Evolutionary conservation across 177 flowering plant genomes (phyloP), one percentile per base, ranked within the genome.

Genomic region (Vitis hybrid): DNA sequence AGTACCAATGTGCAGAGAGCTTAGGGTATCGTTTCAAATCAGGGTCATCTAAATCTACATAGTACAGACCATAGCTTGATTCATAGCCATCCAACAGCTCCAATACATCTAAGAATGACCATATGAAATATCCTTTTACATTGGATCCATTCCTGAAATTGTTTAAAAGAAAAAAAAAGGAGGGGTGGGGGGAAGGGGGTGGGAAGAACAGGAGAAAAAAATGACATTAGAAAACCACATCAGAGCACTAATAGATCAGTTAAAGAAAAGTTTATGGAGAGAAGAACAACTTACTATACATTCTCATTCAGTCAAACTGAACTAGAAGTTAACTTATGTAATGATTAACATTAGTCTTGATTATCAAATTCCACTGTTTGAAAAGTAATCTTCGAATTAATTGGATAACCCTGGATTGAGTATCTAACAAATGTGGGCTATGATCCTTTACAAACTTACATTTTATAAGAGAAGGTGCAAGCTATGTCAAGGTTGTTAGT

Each of bases 1-100:
- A 70, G 68, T 86, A 89, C 90, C 97, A 89, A 4, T 78, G 78
- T 5, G 88, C 86, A 21, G 93, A 89, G 33, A 74, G 74, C 75
- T 79, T 88, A 13, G 87, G 83, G 21, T 69, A 68, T 64, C 92
- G 78, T 56, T 56, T 79, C 67, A 79, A 64, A 16, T 82, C 72
- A 8, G 81, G 73, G 64, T 85, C 87, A 16, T 79, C 66, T 45
- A 82, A 65, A 70, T 88, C 84, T 1, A 86, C 78, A 26, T 79
- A 78, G 68, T 78, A 78, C 2, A 86, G 75, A 15, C 89, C 89
- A 57, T 11, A 86, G 33, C 79, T 51, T 1, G 63, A 14, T 7
- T 31, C 22, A 33, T 68, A 82, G 7, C 86, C 87, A 21, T 59
- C 71, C 26, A 85, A 49, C 2, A 83, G 39, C 73, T 88, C 92